A percentile compares a stretch with the other conserved stretches of the same genome.
Conservation (phyloP, 139 green algal species). For the Penium margaritaceum region DNA sequence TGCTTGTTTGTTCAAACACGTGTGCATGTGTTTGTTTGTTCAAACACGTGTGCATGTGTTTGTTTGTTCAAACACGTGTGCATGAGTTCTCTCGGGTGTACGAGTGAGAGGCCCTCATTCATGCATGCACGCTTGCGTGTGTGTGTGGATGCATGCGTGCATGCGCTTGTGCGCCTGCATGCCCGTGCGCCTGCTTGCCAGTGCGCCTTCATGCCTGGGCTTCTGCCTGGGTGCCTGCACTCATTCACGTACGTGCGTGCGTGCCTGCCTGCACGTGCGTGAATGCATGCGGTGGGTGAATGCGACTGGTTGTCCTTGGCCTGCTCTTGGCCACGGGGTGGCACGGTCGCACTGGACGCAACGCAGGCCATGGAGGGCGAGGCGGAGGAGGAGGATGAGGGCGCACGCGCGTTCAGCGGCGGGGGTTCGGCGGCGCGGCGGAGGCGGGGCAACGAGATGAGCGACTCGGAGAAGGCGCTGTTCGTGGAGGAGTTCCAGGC, state of each 20-base stretch:
- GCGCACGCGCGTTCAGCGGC: constrained; percentile 9
- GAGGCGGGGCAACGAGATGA: not conserved
- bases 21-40: too few relatives aligned
- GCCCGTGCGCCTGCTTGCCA: too few relatives aligned
- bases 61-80: too few relatives aligned
- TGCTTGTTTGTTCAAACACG: too few relatives aligned
- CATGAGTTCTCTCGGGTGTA: too few relatives aligned
- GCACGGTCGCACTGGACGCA: too few relatives aligned
- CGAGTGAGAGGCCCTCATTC: too few relatives aligned
- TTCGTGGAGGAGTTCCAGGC: constrained; percentile 26
- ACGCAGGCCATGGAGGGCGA: too few relatives aligned
- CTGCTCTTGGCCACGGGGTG: not conserved
- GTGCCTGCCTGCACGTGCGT: not conserved
- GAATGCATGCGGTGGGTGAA: not conserved
- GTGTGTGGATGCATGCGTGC: not conserved
- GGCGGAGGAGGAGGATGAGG: constrained; percentile 32
- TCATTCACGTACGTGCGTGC: not conserved
- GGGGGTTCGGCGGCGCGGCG: not conserved
- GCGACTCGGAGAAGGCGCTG: constrained; percentile 14
- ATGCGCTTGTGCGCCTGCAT: not conserved
- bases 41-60: too few relatives aligned
- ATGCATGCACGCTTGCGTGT: not conserved
- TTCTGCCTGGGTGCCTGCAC: not conserved
- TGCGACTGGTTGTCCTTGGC: not conserved
- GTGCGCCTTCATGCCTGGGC: not conserved